A percentile compares a stretch with the other conserved stretches of the same genome.
Evolutionary conservation across 1,139 yeast species (phyloP).

Genomic region (Candida neerlandica): DNA sequence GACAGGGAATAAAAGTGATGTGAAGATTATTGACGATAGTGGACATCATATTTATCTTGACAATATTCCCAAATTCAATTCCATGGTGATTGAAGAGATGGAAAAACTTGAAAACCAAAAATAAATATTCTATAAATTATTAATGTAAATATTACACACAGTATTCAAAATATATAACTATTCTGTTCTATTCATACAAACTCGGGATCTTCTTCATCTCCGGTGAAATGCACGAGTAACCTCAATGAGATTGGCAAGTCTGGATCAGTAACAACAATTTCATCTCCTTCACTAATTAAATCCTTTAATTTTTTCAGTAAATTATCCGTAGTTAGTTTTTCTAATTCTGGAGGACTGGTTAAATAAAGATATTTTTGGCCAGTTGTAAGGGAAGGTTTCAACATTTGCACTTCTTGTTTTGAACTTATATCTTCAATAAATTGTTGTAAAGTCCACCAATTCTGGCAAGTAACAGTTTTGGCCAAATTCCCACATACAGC

Average conservation of each 20-base stretch:
- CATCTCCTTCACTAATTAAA: conserved; percentile 49
- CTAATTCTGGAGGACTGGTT: conserved; percentile 53
- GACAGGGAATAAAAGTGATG: conserved; percentile 33
- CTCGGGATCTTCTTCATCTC: conserved; percentile 22
- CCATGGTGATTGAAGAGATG: conserved; percentile 42
- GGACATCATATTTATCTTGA: conserved; percentile 79
- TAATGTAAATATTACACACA: neutral
- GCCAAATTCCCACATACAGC: conserved; percentile 70
- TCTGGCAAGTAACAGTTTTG: conserved; percentile 32
- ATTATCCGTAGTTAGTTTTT: conserved; percentile 51
- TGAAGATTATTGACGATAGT: conserved; percentile 50
- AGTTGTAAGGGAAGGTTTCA: conserved; percentile 54
- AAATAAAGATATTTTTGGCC: conserved; percentile 47
- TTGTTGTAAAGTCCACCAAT: conserved; percentile 49
- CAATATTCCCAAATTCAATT: conserved; percentile 54
- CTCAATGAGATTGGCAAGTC: conserved; percentile 49
- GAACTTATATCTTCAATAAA: conserved; percentile 44
- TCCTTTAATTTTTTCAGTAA: conserved; percentile 35
- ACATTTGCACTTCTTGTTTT: conserved; percentile 43
- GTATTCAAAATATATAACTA: neutral
- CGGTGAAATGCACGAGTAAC: conserved; percentile 27
- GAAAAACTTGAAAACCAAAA: conserved; percentile 14
- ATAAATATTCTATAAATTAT: conserved; percentile 1
- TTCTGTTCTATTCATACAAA: conserved; percentile 6
- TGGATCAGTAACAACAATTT: conserved; percentile 60